Conservation (phyloP, 139 green algal genomes). For the Penium margaritaceum region DNA sequence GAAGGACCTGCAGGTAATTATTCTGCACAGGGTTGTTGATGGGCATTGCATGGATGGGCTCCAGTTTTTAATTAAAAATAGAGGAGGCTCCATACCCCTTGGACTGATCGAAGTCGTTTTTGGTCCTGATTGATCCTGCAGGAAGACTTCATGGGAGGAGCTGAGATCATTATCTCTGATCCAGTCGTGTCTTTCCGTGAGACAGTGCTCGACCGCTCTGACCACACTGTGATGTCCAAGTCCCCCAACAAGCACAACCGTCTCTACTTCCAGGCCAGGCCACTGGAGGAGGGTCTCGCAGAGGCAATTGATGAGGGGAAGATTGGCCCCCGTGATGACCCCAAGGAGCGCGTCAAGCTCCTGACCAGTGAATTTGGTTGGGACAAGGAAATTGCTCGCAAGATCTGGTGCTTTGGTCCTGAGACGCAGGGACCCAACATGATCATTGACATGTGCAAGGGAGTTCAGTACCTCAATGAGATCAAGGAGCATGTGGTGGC, state of each 20-base stretch:
- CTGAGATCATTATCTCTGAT: slow-evolving; percentile 88
- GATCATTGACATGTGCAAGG: slow-evolving; percentile 93
- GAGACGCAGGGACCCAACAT: slow-evolving; percentile 97
- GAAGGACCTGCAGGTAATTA: slow-evolving; percentile 84
- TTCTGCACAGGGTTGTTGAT: too few species aligned
- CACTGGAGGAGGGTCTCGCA: slow-evolving; percentile 91
- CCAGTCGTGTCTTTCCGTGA: slow-evolving; percentile 96
- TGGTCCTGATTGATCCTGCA: too few species aligned
- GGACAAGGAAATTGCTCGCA: slow-evolving; percentile 98
- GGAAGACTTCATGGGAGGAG: slow-evolving; percentile 99
- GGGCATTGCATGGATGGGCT: too few species aligned
- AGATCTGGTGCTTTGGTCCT: slow-evolving; percentile 99
- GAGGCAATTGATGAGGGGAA: slow-evolving; percentile 96
- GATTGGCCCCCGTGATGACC: slow-evolving; percentile 78
- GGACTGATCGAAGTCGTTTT: too few species aligned
- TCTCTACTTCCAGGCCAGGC: slow-evolving; percentile 85
- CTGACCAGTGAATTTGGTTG: slow-evolving; percentile 91
- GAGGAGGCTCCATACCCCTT: too few species aligned
- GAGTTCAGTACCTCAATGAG: slow-evolving; percentile 99
- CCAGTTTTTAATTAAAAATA: too few species aligned
- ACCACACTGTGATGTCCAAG: slow-evolving; percentile 95
- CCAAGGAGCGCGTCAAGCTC: slow-evolving; percentile 71
- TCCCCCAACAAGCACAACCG: slow-evolving; percentile 99
- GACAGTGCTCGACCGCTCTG: slow-evolving; percentile 73
- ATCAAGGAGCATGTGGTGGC: slow-evolving; percentile 96